Base-by-base conservation (phyloP, 176 grass and related monocot species). In the Cymbopogon citratus region DNA sequence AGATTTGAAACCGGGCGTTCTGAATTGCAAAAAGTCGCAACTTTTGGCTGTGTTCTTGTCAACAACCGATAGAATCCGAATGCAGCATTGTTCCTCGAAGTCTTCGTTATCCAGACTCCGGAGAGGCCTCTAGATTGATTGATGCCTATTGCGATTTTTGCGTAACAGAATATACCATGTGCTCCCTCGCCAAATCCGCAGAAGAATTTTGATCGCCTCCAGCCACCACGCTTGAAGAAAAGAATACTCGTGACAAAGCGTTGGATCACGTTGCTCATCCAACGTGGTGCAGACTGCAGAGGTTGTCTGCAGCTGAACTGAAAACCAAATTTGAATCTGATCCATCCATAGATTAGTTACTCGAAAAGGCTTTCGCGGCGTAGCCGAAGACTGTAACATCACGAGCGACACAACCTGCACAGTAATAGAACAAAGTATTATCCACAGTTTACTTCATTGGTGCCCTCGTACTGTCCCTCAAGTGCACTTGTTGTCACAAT, bases 111-210 rank as follows among this genome's bases (percentile, higher is more conserved):
- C 19, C 7, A 51, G 14, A 34, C 18, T 51, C 9, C 1, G 0
- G 29, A n/a, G 21, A 60, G 57, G 26, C 29, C 24, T 24, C 8
- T 69, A 25, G 87, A 81, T 64, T 34, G 87, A 80, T 63, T 26
- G 23, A 35, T 27, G 27, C 5, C 36, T 9, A 6, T 1, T 43
- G 79, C 12, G 73, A 3, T 29, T 43, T 25, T 25, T 61, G 40
- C 31, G 3, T 23, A 2, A 31, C 12, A 63, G 51, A 76, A 70
- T 49, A 69, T 76, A 16, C 70, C 2, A 18, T 7, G 3, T 28
- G 5, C 46, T 19, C 39, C 74, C 19, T 38, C 36, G 12, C 10
- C 27, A 7, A 44, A 48, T 25, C 40, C 76, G 26, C 9, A 39
- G 43, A 27, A 35, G 28, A 75, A 57, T 24, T 35, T 21, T 10